Conservation (phyloP, 2,329 filamentous ascomycete species). For the Lecanicillium sp. region DNA sequence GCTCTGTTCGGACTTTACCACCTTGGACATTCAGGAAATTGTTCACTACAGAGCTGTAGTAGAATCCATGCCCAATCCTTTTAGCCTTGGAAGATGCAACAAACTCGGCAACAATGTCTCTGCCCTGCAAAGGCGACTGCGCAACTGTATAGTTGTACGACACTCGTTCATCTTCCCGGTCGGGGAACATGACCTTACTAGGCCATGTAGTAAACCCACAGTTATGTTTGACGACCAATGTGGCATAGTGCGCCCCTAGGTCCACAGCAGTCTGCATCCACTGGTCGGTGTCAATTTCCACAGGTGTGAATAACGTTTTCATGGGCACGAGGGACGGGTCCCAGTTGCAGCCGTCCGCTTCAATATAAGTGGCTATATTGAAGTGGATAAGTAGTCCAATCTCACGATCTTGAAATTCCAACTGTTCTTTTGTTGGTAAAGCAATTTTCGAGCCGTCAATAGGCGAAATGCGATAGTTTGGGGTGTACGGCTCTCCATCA, state of each 20-base stretch:
- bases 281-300: constrained; percentile 16
- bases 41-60: constrained; percentile 22
- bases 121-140: constrained; percentile 16
- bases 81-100: constrained; percentile 16
- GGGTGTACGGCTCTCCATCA: no score
- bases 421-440: constrained; percentile 16
- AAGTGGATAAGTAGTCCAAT: constrained; percentile 19
- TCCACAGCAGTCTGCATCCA: constrained; percentile 19
- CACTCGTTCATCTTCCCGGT: constrained; percentile 15
- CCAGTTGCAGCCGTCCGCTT: constrained; percentile 18
- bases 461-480: constrained; percentile 14
- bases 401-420: constrained; percentile 17
- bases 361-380: constrained; percentile 17
- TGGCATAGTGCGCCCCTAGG: constrained; percentile 19
- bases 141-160: constrained; percentile 19
- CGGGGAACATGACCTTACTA: constrained; percentile 17
- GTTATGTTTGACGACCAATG: constrained; percentile 21
- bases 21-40: constrained; percentile 20
- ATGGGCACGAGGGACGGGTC: constrained; percentile 16
- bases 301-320: constrained; percentile 13
- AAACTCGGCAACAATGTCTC: constrained; percentile 17
- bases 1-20: constrained; percentile 10
- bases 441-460: constrained; percentile 18
- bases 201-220: constrained; percentile 22
- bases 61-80: constrained; percentile 19